A percentile compares a stretch with the other conserved stretches of the same genome.
Conservation (phyloP, 2,329 filamentous ascomycete species). For the Tolypocladium amazonense region DNA sequence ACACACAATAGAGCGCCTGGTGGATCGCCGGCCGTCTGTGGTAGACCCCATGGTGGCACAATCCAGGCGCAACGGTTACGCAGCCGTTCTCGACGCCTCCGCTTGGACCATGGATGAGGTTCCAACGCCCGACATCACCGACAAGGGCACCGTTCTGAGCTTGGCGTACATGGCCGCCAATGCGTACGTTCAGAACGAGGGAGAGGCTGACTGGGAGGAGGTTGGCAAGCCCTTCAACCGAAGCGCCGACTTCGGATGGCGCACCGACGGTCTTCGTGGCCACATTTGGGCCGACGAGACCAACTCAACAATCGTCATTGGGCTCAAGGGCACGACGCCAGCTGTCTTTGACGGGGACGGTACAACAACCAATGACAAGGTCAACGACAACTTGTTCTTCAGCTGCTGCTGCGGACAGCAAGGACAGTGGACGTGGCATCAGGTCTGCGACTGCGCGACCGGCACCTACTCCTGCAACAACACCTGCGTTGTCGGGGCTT, state of each 20-base stretch:
- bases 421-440: conserved; percentile 78
- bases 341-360: conserved; percentile 95
- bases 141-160: conserved; percentile 73
- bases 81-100: conserved; percentile 56
- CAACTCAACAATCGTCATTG: conserved; percentile 83
- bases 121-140: conserved; percentile 67
- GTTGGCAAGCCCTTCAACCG: conserved; percentile 73
- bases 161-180: conserved; percentile 84
- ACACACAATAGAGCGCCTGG: conserved; percentile 67
- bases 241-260: conserved; percentile 86
- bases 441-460: conserved; percentile 88
- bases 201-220: conserved; percentile 71
- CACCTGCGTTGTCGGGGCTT: conserved; percentile 68
- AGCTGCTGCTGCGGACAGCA: conserved; percentile 96
- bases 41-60: conserved; percentile 71
- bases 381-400: conserved; percentile 96
- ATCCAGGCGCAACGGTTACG: conserved; percentile 57
- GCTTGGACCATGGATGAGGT: conserved; percentile 80
- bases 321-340: conserved; percentile 80
- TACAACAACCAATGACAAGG: conserved; percentile 93
- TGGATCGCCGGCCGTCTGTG: conserved; percentile 63
- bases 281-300: conserved; percentile 83
- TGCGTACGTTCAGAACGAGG: conserved; percentile 70
- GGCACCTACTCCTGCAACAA: conserved; percentile 84
- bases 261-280: conserved; percentile 76